Conservation (phyloP, 306 rosid species). For the Quercus cerris region DNA sequence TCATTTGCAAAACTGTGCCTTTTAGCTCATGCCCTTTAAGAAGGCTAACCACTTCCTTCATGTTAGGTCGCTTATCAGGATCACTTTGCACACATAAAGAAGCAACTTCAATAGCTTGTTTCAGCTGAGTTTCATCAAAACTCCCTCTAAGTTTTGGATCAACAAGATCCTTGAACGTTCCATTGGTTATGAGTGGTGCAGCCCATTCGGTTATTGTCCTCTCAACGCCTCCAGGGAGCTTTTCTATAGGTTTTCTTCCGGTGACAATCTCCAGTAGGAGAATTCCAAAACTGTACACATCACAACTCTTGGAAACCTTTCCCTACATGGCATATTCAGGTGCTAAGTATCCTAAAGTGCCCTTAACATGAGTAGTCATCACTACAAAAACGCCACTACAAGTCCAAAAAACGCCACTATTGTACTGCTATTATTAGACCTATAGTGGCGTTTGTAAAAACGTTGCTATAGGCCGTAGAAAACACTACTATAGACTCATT, state of each 20-base stretch:
- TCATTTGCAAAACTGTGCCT: conserved; percentile 26
- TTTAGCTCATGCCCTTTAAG: conserved; percentile 54
- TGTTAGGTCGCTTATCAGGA: conserved; percentile 60
- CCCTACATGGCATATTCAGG: conserved; percentile 99
- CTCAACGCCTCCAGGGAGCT: conserved; percentile 71
- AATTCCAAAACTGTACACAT: conserved; percentile 79
- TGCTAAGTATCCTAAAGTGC: conserved; percentile 83
- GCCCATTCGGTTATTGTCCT: conserved; percentile 82
- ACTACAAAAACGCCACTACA: too few relatives aligned
- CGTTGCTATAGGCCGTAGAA: too few relatives aligned
- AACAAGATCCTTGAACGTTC: conserved; percentile 51
- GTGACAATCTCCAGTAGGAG: conserved; percentile 72
- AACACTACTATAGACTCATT: too few relatives aligned
- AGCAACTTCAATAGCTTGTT: conserved; percentile 57
- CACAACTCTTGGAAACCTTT: conserved; percentile 83
- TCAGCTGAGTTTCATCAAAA: conserved; percentile 57
- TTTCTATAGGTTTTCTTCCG: conserved; percentile 80
- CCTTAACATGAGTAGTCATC: conserved; percentile 84
- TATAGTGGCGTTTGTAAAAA: too few relatives aligned
- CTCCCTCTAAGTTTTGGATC: conserved; percentile 70
- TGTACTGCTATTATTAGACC: too few relatives aligned
- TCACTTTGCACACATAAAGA: conserved; percentile 65
- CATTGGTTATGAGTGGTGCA: conserved; percentile 54
- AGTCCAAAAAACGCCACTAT: too few relatives aligned
- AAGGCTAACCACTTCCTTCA: conserved; percentile 62